phyloP scores from a whole-genome alignment of 176 grass and related monocot species.

The Aechmea fasciata region DNA sequence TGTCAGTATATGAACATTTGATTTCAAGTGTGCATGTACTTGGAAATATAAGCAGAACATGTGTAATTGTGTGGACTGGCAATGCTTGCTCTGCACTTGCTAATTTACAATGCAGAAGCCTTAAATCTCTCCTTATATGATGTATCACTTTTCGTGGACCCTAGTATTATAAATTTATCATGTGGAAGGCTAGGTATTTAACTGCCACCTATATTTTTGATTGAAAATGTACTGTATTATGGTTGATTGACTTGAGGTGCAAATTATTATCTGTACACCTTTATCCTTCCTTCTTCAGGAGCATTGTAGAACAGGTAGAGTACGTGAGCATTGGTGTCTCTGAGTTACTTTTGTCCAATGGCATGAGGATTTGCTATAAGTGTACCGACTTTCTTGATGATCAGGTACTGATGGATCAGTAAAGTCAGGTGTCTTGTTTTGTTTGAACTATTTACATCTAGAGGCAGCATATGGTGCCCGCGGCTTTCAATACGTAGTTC shows the following conservation, averaged over 20 bases:
- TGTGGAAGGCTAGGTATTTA: neutral
- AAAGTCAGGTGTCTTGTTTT: neutral
- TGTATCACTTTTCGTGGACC: neutral
- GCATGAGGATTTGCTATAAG: slow-evolving; percentile 94
- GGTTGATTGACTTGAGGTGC: neutral
- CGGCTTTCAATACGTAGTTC: neutral
- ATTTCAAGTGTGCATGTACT: no score
- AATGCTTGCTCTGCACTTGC: neutral
- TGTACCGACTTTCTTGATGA: slow-evolving; percentile 99
- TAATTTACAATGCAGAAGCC: neutral
- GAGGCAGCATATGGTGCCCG: neutral
- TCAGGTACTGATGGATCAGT: slow-evolving; percentile 53
- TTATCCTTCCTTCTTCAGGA: slow-evolving; percentile 34
- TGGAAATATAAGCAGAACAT: no score
- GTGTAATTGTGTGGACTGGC: no score
- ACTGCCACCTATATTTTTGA: neutral
- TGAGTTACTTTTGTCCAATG: slow-evolving; percentile 95
- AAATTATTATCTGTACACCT: neutral
- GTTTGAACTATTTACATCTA: neutral
- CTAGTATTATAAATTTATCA: neutral
- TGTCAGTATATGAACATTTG: no score
- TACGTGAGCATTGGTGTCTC: slow-evolving; percentile 73
- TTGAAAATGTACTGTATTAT: neutral
- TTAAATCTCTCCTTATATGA: neutral
- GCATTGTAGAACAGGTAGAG: slow-evolving; percentile 73